Evolutionary conservation across 2,329 filamentous ascomycete genomes (phyloP).

Genomic region (Sporothrix brasiliensis): DNA sequence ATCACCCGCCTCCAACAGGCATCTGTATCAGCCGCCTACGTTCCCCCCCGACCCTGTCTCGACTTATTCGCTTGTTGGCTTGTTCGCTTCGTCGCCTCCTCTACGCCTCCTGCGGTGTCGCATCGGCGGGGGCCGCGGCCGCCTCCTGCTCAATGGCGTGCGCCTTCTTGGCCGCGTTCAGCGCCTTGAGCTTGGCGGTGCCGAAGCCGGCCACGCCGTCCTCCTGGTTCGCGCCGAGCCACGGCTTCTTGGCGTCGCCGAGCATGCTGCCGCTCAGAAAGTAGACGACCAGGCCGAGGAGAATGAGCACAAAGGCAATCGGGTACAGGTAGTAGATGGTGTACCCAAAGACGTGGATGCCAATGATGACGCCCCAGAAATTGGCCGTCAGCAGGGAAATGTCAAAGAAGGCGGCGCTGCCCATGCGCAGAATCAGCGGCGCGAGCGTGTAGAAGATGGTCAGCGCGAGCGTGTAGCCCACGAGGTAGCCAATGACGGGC

Average conservation of each 20-base stretch:
- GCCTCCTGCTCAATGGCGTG: constrained; percentile 38
- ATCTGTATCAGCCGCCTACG: not conserved
- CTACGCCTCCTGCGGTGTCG: not conserved
- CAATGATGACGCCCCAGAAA: constrained; percentile 96
- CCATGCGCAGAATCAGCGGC: constrained; percentile 85
- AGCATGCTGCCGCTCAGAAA: constrained; percentile 81
- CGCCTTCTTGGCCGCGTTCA: constrained; percentile 57
- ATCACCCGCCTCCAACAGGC: not conserved
- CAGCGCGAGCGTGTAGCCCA: constrained; percentile 86
- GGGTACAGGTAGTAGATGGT: constrained; percentile 89
- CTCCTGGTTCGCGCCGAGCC: constrained; percentile 87
- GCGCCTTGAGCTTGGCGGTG: constrained; percentile 78
- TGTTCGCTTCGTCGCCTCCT: not conserved
- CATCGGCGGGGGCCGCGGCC: constrained; percentile 12
- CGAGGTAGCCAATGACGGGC: constrained; percentile 75
- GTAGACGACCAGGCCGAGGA: constrained; percentile 82
- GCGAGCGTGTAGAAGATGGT: constrained; percentile 84
- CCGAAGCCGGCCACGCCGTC: constrained; percentile 76
- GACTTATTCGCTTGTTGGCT: too few relatives aligned
- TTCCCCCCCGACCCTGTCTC: not conserved
- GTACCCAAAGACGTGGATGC: constrained; percentile 80
- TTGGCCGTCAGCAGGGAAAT: constrained; percentile 91
- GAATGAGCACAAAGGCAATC: constrained; percentile 90
- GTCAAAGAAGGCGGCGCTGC: constrained; percentile 92
- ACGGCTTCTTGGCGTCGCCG: constrained; percentile 91